These are phyloP conservation scores for Malbranchea cinnamomea DNA, from an alignment of 2,329 filamentous ascomycete genomes.

Conservation along the genomic window DNA sequence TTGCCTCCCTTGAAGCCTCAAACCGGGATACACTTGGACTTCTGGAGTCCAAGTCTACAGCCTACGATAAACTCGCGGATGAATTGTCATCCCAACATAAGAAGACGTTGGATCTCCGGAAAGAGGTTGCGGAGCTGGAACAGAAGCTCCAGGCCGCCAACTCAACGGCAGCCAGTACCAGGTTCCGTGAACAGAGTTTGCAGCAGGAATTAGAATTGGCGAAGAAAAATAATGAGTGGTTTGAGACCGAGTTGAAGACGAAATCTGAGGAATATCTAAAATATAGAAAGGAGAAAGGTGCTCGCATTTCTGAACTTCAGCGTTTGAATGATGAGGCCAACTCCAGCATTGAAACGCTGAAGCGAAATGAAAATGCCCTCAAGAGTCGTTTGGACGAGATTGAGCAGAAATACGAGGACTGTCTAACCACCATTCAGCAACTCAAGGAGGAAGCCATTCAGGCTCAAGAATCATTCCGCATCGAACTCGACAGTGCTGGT, in stretches of 20 bases:
- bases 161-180: constrained; percentile 63
- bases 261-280: constrained; percentile 78
- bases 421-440: constrained; percentile 65
- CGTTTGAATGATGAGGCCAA: constrained; percentile 74
- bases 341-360: constrained; percentile 60
- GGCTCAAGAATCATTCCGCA: constrained; percentile 71
- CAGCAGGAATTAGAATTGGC: constrained; percentile 82
- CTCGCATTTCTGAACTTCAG: constrained; percentile 75
- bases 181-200: constrained; percentile 78
- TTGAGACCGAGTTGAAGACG: constrained; percentile 79
- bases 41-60: constrained; percentile 75
- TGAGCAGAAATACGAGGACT: constrained; percentile 74
- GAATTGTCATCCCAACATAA: constrained; percentile 82
- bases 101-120: constrained; percentile 69
- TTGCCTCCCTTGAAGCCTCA: constrained; percentile 74
- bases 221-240: constrained; percentile 84
- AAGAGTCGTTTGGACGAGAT: constrained; percentile 70
- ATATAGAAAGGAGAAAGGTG: constrained; percentile 86
- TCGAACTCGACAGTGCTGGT: constrained; percentile 68
- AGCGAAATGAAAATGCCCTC: constrained; percentile 64
- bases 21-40: constrained; percentile 83
- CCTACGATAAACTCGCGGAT: constrained; percentile 70
- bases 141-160: constrained; percentile 72
- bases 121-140: constrained; percentile 67
- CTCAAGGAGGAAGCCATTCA: constrained; percentile 70